Percentiles rank a stretch among this genome's conserved stretches.
Conservation (phyloP, 2,329 filamentous ascomycete genomes). For the Sporothrix globosa region DNA sequence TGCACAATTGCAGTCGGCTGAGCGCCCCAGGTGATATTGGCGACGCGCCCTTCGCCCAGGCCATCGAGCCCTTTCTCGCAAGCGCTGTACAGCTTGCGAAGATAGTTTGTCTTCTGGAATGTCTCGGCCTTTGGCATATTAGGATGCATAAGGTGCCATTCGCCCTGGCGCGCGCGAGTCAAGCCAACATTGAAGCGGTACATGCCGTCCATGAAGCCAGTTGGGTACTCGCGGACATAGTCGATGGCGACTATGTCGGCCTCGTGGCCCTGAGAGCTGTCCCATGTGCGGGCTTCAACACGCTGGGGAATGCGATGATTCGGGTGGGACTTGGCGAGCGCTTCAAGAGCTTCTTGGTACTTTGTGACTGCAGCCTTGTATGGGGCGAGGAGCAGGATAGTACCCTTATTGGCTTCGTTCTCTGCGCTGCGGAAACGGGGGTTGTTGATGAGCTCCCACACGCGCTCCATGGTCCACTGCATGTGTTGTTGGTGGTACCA, state of each 20-base stretch:
- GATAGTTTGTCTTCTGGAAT: slow-evolving; percentile 32
- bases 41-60: slow-evolving; percentile 33
- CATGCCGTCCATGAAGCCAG: slow-evolving; percentile 50
- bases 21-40: slow-evolving; percentile 12
- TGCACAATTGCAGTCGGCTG: background rate
- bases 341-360: slow-evolving; percentile 42
- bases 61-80: slow-evolving; percentile 31
- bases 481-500: slow-evolving; percentile 49
- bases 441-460: slow-evolving; percentile 42
- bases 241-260: slow-evolving; percentile 55
- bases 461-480: slow-evolving; percentile 45
- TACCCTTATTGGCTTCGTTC: slow-evolving; percentile 40
- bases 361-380: slow-evolving; percentile 47
- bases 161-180: slow-evolving; percentile 51
- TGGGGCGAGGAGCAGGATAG: slow-evolving; percentile 51
- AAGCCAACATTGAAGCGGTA: slow-evolving; percentile 53
- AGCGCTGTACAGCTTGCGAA: slow-evolving; percentile 34
- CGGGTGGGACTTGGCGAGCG: slow-evolving; percentile 41
- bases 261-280: slow-evolving; percentile 53
- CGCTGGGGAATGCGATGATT: slow-evolving; percentile 35
- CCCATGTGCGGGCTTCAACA: slow-evolving; percentile 50
- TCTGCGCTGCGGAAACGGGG: slow-evolving; percentile 42
- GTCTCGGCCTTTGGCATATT: slow-evolving; percentile 39
- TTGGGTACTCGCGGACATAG: slow-evolving; percentile 48
- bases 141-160: slow-evolving; percentile 52